Evolutionary conservation across 768 basidiomycete species (phyloP).

Genomic region (Tephrocybe sp.): DNA sequence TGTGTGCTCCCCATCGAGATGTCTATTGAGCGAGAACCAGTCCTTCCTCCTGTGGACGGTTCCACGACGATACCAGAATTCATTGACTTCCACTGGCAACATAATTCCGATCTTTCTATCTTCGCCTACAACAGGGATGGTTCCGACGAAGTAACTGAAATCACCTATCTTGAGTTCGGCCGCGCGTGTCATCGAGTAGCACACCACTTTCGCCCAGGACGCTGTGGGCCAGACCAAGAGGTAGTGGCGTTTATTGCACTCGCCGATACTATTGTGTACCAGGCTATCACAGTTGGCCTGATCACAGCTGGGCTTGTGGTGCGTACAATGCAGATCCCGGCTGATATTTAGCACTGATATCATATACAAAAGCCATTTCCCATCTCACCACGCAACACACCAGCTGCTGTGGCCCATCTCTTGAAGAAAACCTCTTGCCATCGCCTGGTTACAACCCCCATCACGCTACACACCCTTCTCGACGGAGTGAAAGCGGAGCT

Average conservation of each 20-base stretch:
- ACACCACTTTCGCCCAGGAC: conserved; percentile 28
- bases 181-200: conserved; percentile 39
- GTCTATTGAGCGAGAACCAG: conserved; percentile 2
- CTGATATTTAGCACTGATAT: not conserved
- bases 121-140: conserved; percentile 19
- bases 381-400: conserved; percentile 29
- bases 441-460: conserved; percentile 30
- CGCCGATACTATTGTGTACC: conserved; percentile 31
- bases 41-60: conserved; percentile 15
- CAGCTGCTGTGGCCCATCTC: conserved; percentile 25
- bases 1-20: not conserved
- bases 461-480: conserved; percentile 22
- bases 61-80: conserved; percentile 17
- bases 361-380: conserved; percentile 26
- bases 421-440: conserved; percentile 30
- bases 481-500: conserved; percentile 21
- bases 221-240: conserved; percentile 19
- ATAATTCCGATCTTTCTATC: conserved; percentile 19
- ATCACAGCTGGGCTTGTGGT: conserved; percentile 30
- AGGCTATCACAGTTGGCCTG: conserved; percentile 32
- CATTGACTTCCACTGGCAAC: conserved; percentile 21
- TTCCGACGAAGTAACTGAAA: conserved; percentile 16
- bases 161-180: conserved; percentile 38
- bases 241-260: conserved; percentile 31
- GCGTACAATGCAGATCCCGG: conserved; percentile 9